Percentiles rank a stretch among this genome's conserved stretches.
Conservation (phyloP, 192 early-diverging fungal genomes). For the Diversispora epigaea region DNA sequence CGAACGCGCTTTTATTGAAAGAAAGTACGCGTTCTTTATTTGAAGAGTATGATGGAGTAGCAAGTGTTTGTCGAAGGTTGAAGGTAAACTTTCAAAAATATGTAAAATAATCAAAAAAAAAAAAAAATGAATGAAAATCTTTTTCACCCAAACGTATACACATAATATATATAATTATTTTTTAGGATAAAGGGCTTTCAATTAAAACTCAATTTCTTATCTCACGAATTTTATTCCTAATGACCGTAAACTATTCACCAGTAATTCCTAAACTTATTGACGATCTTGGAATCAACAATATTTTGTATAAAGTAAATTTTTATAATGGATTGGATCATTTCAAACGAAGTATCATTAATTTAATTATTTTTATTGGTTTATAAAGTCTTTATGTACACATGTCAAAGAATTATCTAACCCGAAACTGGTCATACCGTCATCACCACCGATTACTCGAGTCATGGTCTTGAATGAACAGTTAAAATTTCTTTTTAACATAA, state of each 20-base stretch:
- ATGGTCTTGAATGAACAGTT: constrained; percentile 53
- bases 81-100: constrained; percentile 40
- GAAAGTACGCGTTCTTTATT: constrained; percentile 47
- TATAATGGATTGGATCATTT: not conserved
- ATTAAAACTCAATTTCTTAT: constrained; percentile 61
- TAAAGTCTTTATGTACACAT: constrained; percentile 2
- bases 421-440: not conserved
- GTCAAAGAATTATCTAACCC: constrained; percentile 8
- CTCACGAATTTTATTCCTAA: constrained; percentile 66
- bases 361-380: not conserved
- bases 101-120: not conserved
- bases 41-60: constrained; percentile 46
- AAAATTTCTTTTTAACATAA: constrained; percentile 56
- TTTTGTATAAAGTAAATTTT: constrained; percentile 41
- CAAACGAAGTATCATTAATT: not conserved
- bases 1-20: constrained; percentile 62
- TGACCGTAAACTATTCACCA: constrained; percentile 51
- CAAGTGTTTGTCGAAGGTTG: constrained; percentile 38
- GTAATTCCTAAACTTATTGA: constrained; percentile 47
- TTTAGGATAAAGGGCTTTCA: constrained; percentile 38
- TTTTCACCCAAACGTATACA: not conserved
- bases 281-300: constrained; percentile 38
- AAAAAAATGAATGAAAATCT: not conserved
- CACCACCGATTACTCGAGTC: constrained; percentile 39
- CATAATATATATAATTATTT: not conserved